phyloP scores from a whole-genome alignment of 2,329 filamentous ascomycete genomes.

The Neopestalotiopsis rosae region DNA sequence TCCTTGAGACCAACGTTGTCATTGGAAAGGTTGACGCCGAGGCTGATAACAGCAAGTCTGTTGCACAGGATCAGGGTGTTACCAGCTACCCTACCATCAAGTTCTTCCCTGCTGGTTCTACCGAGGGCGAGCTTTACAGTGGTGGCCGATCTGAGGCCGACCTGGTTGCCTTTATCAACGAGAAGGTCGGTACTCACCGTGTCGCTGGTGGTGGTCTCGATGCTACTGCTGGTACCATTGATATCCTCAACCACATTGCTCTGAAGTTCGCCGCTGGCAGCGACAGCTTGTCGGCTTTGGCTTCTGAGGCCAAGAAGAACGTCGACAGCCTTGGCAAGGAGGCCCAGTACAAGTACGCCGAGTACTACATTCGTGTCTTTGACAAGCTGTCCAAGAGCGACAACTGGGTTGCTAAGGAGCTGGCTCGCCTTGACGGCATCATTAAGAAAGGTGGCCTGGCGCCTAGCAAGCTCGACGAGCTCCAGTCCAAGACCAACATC shows the following conservation, averaged over 20 bases:
- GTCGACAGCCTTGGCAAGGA: conserved; percentile 68
- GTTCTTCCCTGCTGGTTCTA: conserved; percentile 89
- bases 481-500: conserved; percentile 87
- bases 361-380: conserved; percentile 93
- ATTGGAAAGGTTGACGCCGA: conserved; percentile 97
- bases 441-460: conserved; percentile 86
- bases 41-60: conserved; percentile 78
- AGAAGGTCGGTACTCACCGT: conserved; percentile 87
- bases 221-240: conserved; percentile 80
- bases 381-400: conserved; percentile 82
- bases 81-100: conserved; percentile 95
- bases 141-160: conserved; percentile 79
- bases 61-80: conserved; percentile 77
- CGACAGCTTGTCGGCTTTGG: conserved; percentile 65
- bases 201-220: conserved; percentile 81
- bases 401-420: conserved; percentile 84
- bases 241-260: conserved; percentile 77
- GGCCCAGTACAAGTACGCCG: conserved; percentile 75
- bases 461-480: conserved; percentile 85
- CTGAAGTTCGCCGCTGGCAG: conserved; percentile 71
- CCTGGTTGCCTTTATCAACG: conserved; percentile 83
- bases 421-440: conserved; percentile 78
- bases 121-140: conserved; percentile 72
- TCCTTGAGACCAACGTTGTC: conserved; percentile 76
- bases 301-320: conserved; percentile 74